These are phyloP conservation scores for Corylus americana DNA, from an alignment of 306 rosid species.

Conservation along the genomic window DNA sequence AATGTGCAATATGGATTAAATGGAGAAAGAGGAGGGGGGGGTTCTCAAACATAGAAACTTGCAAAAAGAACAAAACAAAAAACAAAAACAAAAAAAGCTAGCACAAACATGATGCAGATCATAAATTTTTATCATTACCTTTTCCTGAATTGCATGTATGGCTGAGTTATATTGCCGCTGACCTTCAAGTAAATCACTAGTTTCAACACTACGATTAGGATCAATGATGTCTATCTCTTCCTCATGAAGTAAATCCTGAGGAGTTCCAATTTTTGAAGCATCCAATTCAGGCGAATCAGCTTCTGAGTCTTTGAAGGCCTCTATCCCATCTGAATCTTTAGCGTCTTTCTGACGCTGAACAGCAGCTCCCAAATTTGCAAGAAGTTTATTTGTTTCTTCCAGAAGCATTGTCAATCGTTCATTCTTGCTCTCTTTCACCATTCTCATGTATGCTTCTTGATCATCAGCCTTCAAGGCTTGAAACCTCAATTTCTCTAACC, in stretches of 20 bases:
- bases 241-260: conserved; percentile 61
- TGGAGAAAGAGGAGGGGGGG: not conserved
- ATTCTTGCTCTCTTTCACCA: conserved; percentile 99
- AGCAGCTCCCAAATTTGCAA: conserved; percentile 97
- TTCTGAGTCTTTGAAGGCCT: conserved; percentile 78
- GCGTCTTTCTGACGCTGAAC: conserved; percentile 97
- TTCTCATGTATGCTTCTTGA: conserved; percentile 99
- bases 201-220: conserved; percentile 73
- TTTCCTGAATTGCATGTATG: conserved; percentile 94
- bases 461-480: conserved; percentile 98
- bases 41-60: not conserved
- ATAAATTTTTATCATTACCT: conserved; percentile 43
- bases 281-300: conserved; percentile 74
- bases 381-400: conserved; percentile 96
- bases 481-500: conserved; percentile 96
- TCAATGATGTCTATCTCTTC: conserved; percentile 72
- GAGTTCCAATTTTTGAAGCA: conserved; percentile 59
- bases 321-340: conserved; percentile 74
- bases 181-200: conserved; percentile 94
- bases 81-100: not conserved
- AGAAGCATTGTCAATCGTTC: conserved; percentile 90
- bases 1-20: not conserved
- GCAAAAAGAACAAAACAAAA: too few relatives aligned
- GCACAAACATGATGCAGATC: not conserved
- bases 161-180: conserved; percentile 98